These are phyloP conservation scores for Penicillium parvum DNA, from an alignment of 495 filamentous ascomycete species.

Conservation along the genomic window DNA sequence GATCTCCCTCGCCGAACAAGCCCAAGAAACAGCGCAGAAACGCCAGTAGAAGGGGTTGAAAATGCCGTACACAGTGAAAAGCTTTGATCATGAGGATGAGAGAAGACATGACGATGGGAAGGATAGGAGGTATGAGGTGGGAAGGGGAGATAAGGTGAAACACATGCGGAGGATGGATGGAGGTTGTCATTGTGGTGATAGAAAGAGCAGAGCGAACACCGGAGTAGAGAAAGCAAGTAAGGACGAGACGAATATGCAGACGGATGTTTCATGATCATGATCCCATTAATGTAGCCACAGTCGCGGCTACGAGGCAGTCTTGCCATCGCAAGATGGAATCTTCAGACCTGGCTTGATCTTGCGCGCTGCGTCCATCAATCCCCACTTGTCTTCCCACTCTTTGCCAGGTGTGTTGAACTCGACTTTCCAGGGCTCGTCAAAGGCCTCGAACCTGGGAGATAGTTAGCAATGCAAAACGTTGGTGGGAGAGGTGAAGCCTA, in stretches of 20 bases:
- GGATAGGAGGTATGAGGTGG: background rate
- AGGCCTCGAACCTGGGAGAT: slow-evolving; percentile 72
- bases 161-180: background rate
- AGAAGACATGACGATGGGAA: background rate
- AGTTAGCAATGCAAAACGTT: background rate
- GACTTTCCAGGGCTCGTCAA: slow-evolving; percentile 94
- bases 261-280: slow-evolving; percentile 22
- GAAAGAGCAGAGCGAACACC: background rate
- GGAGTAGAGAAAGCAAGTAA: background rate
- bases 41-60: background rate
- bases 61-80: background rate
- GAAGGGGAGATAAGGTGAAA: background rate
- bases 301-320: slow-evolving; percentile 55
- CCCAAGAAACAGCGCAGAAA: background rate
- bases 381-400: slow-evolving; percentile 96
- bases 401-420: slow-evolving; percentile 61
- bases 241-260: slow-evolving; percentile 13
- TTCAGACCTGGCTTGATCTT: slow-evolving; percentile 80
- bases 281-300: slow-evolving; percentile 5
- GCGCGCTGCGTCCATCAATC: slow-evolving; percentile 80
- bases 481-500: slow-evolving; percentile 33
- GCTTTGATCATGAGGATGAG: background rate
- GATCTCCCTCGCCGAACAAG: background rate
- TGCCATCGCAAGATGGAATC: slow-evolving; percentile 84
- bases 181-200: background rate